Base-by-base conservation (phyloP, 2,329 filamentous ascomycete species). In the Fusarium udum region DNA sequence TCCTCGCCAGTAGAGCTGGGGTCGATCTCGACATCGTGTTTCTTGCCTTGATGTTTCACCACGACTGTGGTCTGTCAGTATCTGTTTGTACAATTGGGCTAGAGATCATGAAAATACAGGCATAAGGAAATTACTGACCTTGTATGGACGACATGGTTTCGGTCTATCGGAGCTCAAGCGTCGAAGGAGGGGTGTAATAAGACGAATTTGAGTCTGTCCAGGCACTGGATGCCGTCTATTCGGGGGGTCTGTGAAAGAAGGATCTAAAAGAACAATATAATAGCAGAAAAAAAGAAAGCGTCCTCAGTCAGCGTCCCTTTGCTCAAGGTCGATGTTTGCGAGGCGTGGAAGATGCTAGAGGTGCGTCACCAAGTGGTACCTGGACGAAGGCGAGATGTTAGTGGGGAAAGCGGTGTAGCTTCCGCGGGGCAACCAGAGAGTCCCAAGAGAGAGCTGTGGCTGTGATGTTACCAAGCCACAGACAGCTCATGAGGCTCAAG, bases 11-110 rank as follows among this genome's bases (percentile, higher is more conserved):
- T 94, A 51, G 93, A 92, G 32, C 89, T 87, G 48, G 93, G 88
- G 81, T 98, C 95, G 79, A 99, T 90, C 71, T 98, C 95, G 82
- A 99, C 90, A 80, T 98, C 92, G 86, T 98, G 93, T 82, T 95
- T 95, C 83, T 96, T 98, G 85, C 95, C 95, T 81, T 95, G 92
- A 82, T 99, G 95, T 84, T 97, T 98, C 76, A 99, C 92, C 80
- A 95, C 88, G 76, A 99, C 95, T 97, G 73, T 18, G 16, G 6
- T 26, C 18, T 20, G 71, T 80, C 53, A 80, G 72, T 59, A 65
- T 48, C 52, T 46, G 36, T 26, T 28, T 24, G 43, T 58, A 31
- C 34, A 48, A 28, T 63, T 18, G 40, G 34, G 45, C 48, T 24
- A 40, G 43, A 39, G 49, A 53, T 9, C 26, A 42, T 40, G 20